These are phyloP conservation scores for Syncephalastrum monosporum DNA, from an alignment of 371 early-diverging fungal species.

Conservation along the genomic window DNA sequence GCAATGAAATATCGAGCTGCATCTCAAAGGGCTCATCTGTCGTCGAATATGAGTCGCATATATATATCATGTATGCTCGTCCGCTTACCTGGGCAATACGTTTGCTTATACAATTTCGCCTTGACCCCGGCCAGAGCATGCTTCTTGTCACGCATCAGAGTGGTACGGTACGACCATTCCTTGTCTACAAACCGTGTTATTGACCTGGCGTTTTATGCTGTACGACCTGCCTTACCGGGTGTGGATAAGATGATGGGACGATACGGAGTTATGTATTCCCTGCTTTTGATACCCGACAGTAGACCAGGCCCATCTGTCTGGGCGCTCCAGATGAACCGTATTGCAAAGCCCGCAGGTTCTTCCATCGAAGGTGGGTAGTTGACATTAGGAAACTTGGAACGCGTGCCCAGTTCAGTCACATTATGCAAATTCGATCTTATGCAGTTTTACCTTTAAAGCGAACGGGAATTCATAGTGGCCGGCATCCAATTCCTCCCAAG, in stretches of 20 bases:
- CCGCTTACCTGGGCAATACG: slow-evolving; percentile 45
- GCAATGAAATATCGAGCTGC: slow-evolving; percentile 28
- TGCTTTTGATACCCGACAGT: slow-evolving; percentile 45
- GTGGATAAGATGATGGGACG: slow-evolving; percentile 45
- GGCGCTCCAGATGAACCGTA: slow-evolving; percentile 56
- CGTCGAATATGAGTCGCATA: no score
- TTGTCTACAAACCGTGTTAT: slow-evolving; percentile 17
- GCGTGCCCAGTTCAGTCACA: background rate
- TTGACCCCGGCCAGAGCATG: slow-evolving; percentile 29
- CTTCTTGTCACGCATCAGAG: slow-evolving; percentile 36
- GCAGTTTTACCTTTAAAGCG: slow-evolving; percentile 51
- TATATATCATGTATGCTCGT: background rate
- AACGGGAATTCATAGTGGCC: slow-evolving; percentile 58
- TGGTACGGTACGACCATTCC: slow-evolving; percentile 36
- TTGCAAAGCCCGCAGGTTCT: slow-evolving; percentile 44
- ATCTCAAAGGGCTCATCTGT: slow-evolving; percentile 45
- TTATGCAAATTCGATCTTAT: background rate
- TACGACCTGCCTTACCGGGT: slow-evolving; percentile 22
- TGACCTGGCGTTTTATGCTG: slow-evolving; percentile 8
- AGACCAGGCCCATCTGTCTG: slow-evolving; percentile 54
- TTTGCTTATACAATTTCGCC: slow-evolving; percentile 38
- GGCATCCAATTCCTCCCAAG: slow-evolving; percentile 55
- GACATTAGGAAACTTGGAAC: slow-evolving; percentile 45
- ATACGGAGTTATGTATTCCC: slow-evolving; percentile 51
- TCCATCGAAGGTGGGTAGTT: slow-evolving; percentile 52